Evolutionary conservation across 371 early-diverging fungal species (phyloP), one percentile per base, ranked within the genome.

Genomic region (Nematocida sp.): DNA sequence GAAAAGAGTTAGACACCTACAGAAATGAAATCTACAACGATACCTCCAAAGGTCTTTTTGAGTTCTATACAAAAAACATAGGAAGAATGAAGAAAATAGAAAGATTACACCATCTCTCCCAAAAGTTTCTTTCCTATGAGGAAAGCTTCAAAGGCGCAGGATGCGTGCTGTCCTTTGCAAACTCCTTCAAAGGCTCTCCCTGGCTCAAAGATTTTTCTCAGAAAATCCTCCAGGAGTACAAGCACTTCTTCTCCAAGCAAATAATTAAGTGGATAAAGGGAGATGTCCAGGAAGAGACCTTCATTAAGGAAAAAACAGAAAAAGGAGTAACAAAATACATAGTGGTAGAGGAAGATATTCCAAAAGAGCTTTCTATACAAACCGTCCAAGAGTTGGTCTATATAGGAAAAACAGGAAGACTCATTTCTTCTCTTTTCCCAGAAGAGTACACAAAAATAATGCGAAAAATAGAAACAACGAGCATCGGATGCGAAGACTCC

Each of bases 261-360:
- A 47, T 67, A 23, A 16, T 55, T n/a, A 54, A 54, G 23, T 67
- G 67, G 67, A 55, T 67, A 5, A 35, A 56, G 26, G 67, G 67
- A 53, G 57, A 40, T 35, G 7, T 39, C 16, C 18, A 5, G 33
- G 38, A 5, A 1, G 28, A 23, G 4, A 9, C 18, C 3, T 65
- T 65, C 39, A 65, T 65, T 25, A 53, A 53, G 36, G 66, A 65
- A 30, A 54, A 32, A 11, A 13, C 39, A 20, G 54, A 32, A 4
- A 32, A 5, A 4, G 11, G 55, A 13, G 55, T 55, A 57, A 18
- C 13, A 20, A 26, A 7, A 30, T 56, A 26, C 54, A 23, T 47
- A 4, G 18, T 67, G 23, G 30, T 40, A 33, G 56, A 55, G 36
- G 54, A 38, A 32, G 67, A 67, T 13, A 45, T 67, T 25, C 67